Percentiles rank a stretch among this genome's conserved stretches.
Conservation (phyloP, 345 rosid genomes). For the Triadica sebifera region DNA sequence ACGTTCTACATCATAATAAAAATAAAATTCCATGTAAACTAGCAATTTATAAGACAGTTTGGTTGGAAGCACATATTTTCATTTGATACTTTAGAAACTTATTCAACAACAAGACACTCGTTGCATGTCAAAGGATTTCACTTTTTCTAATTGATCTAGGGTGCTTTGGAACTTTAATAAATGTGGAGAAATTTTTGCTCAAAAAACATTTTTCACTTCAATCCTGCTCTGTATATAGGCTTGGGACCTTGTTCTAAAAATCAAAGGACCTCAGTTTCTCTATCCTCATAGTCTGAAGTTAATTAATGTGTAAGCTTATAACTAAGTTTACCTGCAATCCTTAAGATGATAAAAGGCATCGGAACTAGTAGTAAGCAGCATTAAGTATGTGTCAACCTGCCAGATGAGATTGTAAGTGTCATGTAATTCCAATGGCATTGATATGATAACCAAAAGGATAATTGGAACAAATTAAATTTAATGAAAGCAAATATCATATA, state of each 20-base stretch:
- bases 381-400: conserved; percentile 89
- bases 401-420: conserved; percentile 21
- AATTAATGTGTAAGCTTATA: neutral
- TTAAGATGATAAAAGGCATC: conserved; percentile 95
- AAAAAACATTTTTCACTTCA: neutral
- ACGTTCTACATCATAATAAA: neutral
- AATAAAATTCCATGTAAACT: neutral
- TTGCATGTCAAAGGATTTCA: neutral
- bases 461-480: neutral
- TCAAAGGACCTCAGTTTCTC: neutral
- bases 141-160: neutral
- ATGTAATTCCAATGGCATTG: conserved; percentile 16
- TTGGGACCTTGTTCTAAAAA: too few species aligned
- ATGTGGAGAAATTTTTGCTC: neutral
- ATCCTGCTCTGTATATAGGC: neutral
- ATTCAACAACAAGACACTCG: neutral
- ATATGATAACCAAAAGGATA: conserved; percentile 4
- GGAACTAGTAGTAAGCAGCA: conserved; percentile 90
- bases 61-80: neutral
- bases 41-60: neutral
- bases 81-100: neutral
- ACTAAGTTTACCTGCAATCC: conserved; percentile 75
- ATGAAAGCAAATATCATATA: conserved; percentile 4
- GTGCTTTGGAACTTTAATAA: neutral
- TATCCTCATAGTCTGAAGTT: neutral